These are phyloP conservation scores for Annulohypoxylon nitens DNA, from an alignment of 495 filamentous ascomycete species.

Conservation along the genomic window DNA sequence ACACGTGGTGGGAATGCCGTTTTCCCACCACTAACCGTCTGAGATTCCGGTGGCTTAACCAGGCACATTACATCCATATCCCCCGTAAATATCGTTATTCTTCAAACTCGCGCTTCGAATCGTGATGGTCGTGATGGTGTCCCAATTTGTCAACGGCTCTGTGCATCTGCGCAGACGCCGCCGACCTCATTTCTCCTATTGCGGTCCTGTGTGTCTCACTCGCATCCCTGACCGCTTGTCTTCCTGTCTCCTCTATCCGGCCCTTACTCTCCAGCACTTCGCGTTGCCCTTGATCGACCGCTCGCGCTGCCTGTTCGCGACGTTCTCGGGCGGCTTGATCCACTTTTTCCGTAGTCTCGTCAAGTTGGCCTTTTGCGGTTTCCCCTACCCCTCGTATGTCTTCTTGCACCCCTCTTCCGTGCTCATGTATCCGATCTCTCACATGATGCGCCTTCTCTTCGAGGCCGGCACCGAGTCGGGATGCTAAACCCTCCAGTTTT, in stretches of 20 bases:
- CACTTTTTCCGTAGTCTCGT: conserved; percentile 28
- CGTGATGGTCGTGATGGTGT: conserved; percentile 39
- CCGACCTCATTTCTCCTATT: conserved; percentile 31
- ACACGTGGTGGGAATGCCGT: neutral
- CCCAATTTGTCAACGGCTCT: conserved; percentile 34
- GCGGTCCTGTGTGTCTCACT: conserved; percentile 32
- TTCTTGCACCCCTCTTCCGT: conserved; percentile 35
- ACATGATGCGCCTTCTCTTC: conserved; percentile 25
- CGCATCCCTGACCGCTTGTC: conserved; percentile 28
- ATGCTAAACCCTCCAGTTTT: conserved; percentile 33
- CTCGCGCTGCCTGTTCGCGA: conserved; percentile 25
- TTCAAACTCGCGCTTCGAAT: conserved; percentile 24
- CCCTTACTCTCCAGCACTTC: conserved; percentile 18
- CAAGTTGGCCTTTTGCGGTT: conserved; percentile 24
- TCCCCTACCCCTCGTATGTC: conserved; percentile 32
- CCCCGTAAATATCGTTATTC: neutral
- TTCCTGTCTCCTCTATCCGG: conserved; percentile 22
- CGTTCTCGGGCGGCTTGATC: conserved; percentile 37
- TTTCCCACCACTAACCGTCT: neutral
- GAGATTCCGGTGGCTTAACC: neutral
- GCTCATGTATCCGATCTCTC: conserved; percentile 32
- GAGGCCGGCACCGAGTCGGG: conserved; percentile 29
- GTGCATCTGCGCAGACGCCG: conserved; percentile 32
- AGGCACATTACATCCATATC: neutral
- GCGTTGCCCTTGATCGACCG: conserved; percentile 30